phyloP scores from a whole-genome alignment of 441 rosid species.

The Kokia cookei region DNA sequence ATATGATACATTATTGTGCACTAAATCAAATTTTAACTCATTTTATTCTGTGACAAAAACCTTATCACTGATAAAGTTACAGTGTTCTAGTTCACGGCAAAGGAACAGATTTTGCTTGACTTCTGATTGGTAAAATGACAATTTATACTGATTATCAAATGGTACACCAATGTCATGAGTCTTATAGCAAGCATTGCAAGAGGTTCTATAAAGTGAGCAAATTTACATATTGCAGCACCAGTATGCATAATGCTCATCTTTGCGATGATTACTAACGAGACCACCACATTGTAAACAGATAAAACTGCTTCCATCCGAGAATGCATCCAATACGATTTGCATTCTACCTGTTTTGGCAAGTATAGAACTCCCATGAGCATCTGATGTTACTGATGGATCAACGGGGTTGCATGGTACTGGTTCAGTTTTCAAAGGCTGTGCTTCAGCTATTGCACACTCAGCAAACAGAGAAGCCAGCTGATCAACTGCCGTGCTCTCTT shows the following conservation, averaged over 20 bases:
- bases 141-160: not conserved
- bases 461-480: slow-evolving; percentile 90
- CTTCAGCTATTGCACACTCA: slow-evolving; percentile 87
- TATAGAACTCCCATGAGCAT: slow-evolving; percentile 54
- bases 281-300: slow-evolving; percentile 76
- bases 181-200: not conserved
- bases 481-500: slow-evolving; percentile 52
- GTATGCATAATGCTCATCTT: slow-evolving; percentile 81
- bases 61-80: not conserved
- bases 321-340: slow-evolving; percentile 82
- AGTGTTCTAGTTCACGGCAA: not conserved
- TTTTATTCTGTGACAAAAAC: not conserved
- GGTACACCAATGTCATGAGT: not conserved
- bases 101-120: not conserved
- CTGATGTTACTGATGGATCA: slow-evolving; percentile 20
- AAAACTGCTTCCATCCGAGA: slow-evolving; percentile 92
- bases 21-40: not conserved
- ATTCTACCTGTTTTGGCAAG: slow-evolving; percentile 75
- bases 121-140: not conserved
- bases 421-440: slow-evolving; percentile 44
- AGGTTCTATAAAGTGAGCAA: not conserved
- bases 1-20: not conserved
- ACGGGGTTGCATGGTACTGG: slow-evolving; percentile 12
- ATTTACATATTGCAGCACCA: slow-evolving; percentile 58
- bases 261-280: slow-evolving; percentile 76